Base-by-base conservation (phyloP, 2,329 filamentous ascomycete genomes). In the Diaporthe eres region DNA sequence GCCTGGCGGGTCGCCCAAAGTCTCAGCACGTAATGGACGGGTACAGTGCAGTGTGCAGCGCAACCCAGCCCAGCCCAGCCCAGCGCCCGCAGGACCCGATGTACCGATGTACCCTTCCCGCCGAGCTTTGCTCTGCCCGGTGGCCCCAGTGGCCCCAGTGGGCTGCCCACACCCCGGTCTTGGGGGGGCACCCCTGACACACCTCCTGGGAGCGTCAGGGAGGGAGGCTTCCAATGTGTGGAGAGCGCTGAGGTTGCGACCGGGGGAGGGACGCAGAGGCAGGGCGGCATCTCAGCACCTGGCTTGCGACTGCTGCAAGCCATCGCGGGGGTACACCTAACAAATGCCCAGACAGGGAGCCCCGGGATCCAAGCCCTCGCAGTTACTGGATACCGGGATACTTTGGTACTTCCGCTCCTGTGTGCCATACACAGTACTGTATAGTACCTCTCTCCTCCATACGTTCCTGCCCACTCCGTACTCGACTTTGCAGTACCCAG, bases 11-110 rank as follows among this genome's bases (percentile, higher is more conserved):
- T 68, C 72, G 57, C 63, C 63, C 72, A 71, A 55, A 74, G 75
- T 72, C 60, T 51, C 75, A 77, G 73, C 75, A 77, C 75, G 75
- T 77, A 77, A 77, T 77, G 53, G 39, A 72, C 70, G 72, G 37
- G 61, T 76, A 72, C 75, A 72, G 60, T 70, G 68, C 58, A 65
- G 71, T 34, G 47, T 55, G 58, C 58, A 67, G 61, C 28, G 44
- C 61, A 67, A 13, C 28, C 17, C 55, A 57, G 22, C 58, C n/a
- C 60, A 63, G 58, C 58, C 37, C 58, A 51, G 44, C 25, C 22
- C 58, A 60, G 31, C 60, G 67, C 51, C 51, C 70, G 42, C 51
- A 68, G 67, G 58, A 60, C 53, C 57, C 61, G 58, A 67, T 39
- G 72, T 63, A 65, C 67, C 55, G 1, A 60, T 55, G 73, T 77